These are phyloP conservation scores for Lasiodiplodia citricola DNA, from an alignment of 2,329 filamentous ascomycete genomes.

Conservation along the genomic window DNA sequence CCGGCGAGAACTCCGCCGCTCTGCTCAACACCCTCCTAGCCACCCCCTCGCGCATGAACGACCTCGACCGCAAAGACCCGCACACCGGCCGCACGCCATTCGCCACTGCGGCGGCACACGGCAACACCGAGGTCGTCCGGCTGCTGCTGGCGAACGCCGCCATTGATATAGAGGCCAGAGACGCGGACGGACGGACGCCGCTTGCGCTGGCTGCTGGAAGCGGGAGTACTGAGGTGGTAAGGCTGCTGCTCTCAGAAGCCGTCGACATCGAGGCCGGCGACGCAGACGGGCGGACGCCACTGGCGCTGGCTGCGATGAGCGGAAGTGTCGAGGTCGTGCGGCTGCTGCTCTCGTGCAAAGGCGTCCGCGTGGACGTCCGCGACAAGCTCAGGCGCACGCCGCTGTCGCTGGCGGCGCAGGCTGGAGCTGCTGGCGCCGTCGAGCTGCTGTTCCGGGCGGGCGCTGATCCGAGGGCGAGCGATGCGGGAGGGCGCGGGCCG, in stretches of 20 bases:
- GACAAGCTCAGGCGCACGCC: not conserved
- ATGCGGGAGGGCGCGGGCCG: not conserved
- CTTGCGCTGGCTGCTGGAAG: not conserved
- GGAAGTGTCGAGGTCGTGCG: too few relatives aligned
- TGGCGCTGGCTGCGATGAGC: not conserved
- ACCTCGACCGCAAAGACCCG: too few relatives aligned
- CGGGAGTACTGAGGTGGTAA: not conserved
- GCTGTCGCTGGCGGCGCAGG: not conserved
- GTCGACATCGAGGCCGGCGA: not conserved
- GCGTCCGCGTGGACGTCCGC: too few relatives aligned
- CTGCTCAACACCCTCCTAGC: too few relatives aligned
- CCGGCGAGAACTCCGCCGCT: too few relatives aligned
- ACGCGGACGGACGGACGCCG: not conserved
- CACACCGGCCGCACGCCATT: too few relatives aligned
- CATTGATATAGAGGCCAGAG: not conserved
- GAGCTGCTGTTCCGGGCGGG: not conserved
- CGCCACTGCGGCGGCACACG: too few relatives aligned
- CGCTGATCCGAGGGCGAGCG: not conserved
- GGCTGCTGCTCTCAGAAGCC: not conserved
- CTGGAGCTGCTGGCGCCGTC: not conserved
- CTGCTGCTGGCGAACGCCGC: not conserved
- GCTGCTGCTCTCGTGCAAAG: too few relatives aligned
- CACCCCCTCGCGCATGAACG: too few relatives aligned
- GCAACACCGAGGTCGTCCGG: too few relatives aligned
- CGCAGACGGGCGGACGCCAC: not conserved